Evolutionary conservation across 2,329 filamentous ascomycete genomes (phyloP), one percentile per base, ranked within the genome.

Genomic region (Waltergamsia citrina): DNA sequence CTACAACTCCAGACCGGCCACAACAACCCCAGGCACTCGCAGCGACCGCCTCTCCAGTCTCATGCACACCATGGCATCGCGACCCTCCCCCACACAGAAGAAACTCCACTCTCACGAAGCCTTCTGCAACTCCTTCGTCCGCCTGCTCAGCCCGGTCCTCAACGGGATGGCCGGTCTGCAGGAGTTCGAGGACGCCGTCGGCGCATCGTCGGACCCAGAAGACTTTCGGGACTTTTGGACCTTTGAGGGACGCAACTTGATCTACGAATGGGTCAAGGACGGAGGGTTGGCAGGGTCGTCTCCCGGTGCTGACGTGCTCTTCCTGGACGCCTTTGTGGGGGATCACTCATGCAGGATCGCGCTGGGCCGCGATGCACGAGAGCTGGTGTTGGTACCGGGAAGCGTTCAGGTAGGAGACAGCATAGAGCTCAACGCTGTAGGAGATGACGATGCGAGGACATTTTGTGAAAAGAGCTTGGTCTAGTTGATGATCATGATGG

Each of bases 141-240:
- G 39, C 15, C 43, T 49, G 23, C 43, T 50, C 27, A 41, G 37
- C 20, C 48, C 54, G 9, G 53, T 58, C 10, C 54, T 58, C 36
- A 54, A 51, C 37, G 54, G 54, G 24, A 44, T 56, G 41, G 50
- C 53, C 4, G 54, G 54, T 12, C 47, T 57, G 39, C 35, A 44
- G 11, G 51, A 56, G 21, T 49, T 58, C 20, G 44, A 54, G 26
- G 37, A 44, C 22, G 50, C 50, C 29, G 50, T 58, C 19, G 49
- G 47, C 23, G 54, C 47, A 31, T 49, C 49, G 35, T 46, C 46
- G 6, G 41, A 51, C 6, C 53, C 54, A n/a, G 49, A 47, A 16
- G 46, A 48, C 31, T 57, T 58, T 37, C 42, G 54, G 9, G 47
- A 53, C 22, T 57, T 57, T 36, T 57, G 54, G 54, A 47, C 41